Conservation (phyloP, 1,284 basidiomycete genomes). For the Naganishia sp. region DNA sequence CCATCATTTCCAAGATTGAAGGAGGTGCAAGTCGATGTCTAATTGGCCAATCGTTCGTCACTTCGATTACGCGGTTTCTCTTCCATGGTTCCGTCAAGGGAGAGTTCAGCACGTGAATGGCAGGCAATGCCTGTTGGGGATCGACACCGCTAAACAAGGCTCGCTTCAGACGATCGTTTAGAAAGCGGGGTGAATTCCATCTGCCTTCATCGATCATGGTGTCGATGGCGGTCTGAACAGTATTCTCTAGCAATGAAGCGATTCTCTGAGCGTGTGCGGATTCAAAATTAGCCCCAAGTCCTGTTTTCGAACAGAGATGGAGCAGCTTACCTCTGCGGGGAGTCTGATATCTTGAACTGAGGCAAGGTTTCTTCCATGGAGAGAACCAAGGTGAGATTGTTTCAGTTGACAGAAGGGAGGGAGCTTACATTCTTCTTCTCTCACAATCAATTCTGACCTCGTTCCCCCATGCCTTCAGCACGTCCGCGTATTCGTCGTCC, state of each 20-base stretch:
- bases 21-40: slow-evolving; percentile 2
- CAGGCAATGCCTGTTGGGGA: not conserved
- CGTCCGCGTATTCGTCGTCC: not conserved
- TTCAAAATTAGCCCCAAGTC: too few relatives aligned
- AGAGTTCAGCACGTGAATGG: slow-evolving; percentile 4
- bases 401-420: too few relatives aligned
- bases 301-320: too few relatives aligned
- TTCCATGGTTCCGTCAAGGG: not conserved
- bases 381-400: too few relatives aligned
- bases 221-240: not conserved
- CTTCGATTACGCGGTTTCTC: not conserved
- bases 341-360: not conserved
- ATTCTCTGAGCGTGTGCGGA: not conserved
- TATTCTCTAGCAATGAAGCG: not conserved
- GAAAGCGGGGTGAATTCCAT: slow-evolving; percentile 10
- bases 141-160: not conserved
- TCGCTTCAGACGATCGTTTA: not conserved
- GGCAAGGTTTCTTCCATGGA: too few relatives aligned
- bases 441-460: slow-evolving; percentile 2
- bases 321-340: not conserved
- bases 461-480: not conserved
- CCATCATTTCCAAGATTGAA: slow-evolving; percentile 2
- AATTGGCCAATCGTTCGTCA: not conserved
- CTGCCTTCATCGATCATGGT: slow-evolving; percentile 10
- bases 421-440: slow-evolving; percentile 2